Conservation (phyloP, 495 filamentous ascomycete species). For the Xylaria castorea region DNA sequence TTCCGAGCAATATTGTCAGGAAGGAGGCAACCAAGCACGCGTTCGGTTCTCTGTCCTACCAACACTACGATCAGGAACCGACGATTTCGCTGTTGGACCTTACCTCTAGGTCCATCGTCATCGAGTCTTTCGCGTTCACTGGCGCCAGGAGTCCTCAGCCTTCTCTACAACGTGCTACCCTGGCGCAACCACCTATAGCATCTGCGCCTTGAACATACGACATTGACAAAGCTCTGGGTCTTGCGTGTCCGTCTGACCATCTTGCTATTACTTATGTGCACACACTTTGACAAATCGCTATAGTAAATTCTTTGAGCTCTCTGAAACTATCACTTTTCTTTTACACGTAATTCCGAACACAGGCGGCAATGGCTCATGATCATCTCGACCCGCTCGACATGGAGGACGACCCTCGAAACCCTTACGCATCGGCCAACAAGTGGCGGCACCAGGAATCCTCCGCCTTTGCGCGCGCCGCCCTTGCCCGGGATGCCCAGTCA, state of each 20-base stretch:
- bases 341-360: not conserved
- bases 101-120: not conserved
- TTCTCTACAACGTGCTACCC: not conserved
- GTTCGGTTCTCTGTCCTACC: not conserved
- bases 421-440: conserved; percentile 53
- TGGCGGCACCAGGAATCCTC: conserved; percentile 63
- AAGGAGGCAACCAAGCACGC: conserved; percentile 21
- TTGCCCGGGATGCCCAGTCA: conserved; percentile 50
- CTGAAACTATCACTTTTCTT: not conserved
- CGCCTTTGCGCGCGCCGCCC: conserved; percentile 49
- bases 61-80: not conserved
- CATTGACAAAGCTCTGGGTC: not conserved
- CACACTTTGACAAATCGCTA: not conserved
- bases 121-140: not conserved
- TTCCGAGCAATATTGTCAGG: not conserved
- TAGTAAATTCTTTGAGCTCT: not conserved
- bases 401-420: conserved; percentile 46
- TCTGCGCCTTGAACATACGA: conserved; percentile 14
- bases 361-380: conserved; percentile 36
- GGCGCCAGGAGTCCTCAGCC: not conserved
- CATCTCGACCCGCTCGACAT: conserved; percentile 40
- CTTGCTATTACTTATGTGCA: not conserved
- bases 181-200: not conserved
- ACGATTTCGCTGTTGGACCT: conserved; percentile 1
- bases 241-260: not conserved